Evolutionary conservation across 1,284 basidiomycete genomes (phyloP), one percentile per base, ranked within the genome.

Genomic region (Waitea zeae): DNA sequence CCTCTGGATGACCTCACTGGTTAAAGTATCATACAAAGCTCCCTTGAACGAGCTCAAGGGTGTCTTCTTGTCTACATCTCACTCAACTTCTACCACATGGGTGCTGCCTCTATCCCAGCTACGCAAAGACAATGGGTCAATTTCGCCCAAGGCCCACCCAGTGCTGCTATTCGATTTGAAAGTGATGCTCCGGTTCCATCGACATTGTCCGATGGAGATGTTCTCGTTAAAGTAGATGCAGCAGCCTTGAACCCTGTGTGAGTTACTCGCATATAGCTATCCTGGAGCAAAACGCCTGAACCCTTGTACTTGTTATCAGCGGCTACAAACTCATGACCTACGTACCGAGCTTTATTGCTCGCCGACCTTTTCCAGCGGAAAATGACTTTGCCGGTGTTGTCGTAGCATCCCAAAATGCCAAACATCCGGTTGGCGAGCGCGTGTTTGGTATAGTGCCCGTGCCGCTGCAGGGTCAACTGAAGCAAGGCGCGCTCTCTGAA

Each of bases 171-270:
- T 15, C 45, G 44, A 12, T 45, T 74, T 19, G 51, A 56, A 27
- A 47, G 54, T 3, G 59, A 68, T 39, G 52, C 57, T 39, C 59
- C 62, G 0, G 60, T 74, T 3, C 58, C 67, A 2, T 50, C 53
- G 7, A 51, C 59, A 26, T 52, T 67, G 19, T 43, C 44, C 19
- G 46, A 52, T 30, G 66, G 61, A 13, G 56, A 73, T 38, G 62
- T 77, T 4, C 59, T 78, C 7, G 60, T 81, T 38, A 67, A 67
- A 44, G 58, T 80, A 5, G 58, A 65, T 29, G 70, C 75, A 3
- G 74, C 62, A 0, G 73, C 73, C 2, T 54, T 81, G 28, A 83
- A 83, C 46, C 78, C 77, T 0, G 58, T 72, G 66, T 78, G 53
- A 43, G 63, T 52, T 26, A 7, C 22, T 20, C 40, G 14, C 24